Evolutionary conservation across 768 basidiomycete genomes (phyloP), one percentile per base, ranked within the genome.

Genomic region (Lactarius sanguifluus): DNA sequence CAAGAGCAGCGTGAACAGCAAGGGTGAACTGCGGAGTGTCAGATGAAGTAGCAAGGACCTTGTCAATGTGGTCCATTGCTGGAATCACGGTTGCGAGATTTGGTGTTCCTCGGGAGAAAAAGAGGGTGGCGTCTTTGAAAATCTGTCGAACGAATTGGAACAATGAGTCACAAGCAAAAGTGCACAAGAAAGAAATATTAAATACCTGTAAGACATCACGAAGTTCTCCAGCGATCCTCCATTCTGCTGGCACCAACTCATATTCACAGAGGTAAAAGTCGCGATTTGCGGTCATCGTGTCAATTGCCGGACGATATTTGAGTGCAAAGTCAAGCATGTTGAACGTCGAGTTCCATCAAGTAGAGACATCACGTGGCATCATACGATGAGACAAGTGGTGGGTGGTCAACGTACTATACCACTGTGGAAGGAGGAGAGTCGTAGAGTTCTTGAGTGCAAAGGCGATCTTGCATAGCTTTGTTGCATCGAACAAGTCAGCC

Each of bases 61-160:
- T 40, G 59, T 80, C 71, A 23, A 79, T 73, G 34, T 72, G 57
- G 57, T 80, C 77, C 78, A 79, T 78, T 7, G 75, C 78, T 13
- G 78, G 79, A n/a, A 80, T 79, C 5, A 79, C 76, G 0, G 54
- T 70, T 1, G 75, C 71, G 5, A 81, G 66, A 64, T 63, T 73
- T 0, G 76, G 74, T 1, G 66, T 74, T 18, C 54, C 61, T 1
- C 67, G 12, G 1, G 74, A 80, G 69, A 80, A 80, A 62, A 66
- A 77, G 0, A 73, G 67, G 0, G 75, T 81, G 0, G 74, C 73
- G 43, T 77, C 74, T 63, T 80, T 79, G 59, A 80, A 71, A 16
- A 75, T 71, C 79, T 81, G 15, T 13, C 1, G 3, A 59, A 8
- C 3, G 3, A 34, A 34, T 34, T 9, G 7, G 9, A 34, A 30